phyloP scores from a whole-genome alignment of 306 rosid genomes.

The Mimosa bimucronata region DNA sequence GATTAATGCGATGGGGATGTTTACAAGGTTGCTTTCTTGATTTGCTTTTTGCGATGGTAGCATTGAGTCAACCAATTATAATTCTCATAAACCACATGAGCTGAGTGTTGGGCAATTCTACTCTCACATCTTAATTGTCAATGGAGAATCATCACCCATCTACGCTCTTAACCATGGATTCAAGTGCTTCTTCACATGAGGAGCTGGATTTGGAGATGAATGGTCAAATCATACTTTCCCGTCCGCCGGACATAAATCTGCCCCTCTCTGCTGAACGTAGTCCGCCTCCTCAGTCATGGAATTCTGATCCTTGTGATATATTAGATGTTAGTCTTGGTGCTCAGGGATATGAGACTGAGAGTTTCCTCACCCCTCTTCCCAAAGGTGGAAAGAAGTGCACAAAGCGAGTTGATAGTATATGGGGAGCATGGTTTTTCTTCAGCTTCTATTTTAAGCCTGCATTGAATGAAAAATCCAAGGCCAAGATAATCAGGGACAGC shows the following conservation, averaged over 20 bases:
- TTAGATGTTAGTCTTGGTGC: background rate
- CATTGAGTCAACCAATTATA: background rate
- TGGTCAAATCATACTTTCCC: slow-evolving; percentile 6
- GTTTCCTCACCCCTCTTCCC: slow-evolving; percentile 2
- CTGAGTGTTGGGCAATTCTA: background rate
- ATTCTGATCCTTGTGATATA: background rate
- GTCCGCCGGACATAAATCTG: background rate
- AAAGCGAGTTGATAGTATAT: slow-evolving; percentile 3
- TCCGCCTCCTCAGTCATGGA: slow-evolving; percentile 3
- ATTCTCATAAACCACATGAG: background rate
- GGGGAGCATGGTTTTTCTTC: slow-evolving; percentile 9
- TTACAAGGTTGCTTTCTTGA: background rate
- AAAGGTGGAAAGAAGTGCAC: slow-evolving; percentile 7
- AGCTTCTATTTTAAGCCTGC: slow-evolving; percentile 10
- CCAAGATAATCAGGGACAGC: slow-evolving; percentile 7
- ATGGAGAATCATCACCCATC: slow-evolving; percentile 12
- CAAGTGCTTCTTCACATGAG: slow-evolving; percentile 2
- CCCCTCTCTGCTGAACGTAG: background rate
- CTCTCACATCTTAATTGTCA: background rate
- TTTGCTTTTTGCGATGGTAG: background rate
- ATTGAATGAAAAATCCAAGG: background rate
- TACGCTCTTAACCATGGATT: slow-evolving; percentile 14
- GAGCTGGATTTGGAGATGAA: slow-evolving; percentile 2
- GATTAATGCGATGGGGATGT: background rate
- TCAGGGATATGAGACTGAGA: slow-evolving; percentile 7